Base-by-base conservation (phyloP, 2,329 filamentous ascomycete species). In the Nemania sp. region DNA sequence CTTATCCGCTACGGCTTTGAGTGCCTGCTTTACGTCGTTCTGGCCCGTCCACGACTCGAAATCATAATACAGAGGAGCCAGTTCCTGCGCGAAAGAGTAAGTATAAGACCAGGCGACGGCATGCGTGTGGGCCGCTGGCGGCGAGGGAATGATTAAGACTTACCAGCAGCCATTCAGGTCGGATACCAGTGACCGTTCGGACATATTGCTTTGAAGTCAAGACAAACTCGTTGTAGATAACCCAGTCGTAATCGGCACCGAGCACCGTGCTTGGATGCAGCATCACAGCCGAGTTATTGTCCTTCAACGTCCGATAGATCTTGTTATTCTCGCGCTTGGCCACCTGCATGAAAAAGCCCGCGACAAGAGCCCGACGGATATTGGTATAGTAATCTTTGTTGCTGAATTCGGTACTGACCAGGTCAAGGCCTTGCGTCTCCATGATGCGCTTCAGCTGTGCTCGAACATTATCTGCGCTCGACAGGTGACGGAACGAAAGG, bases 261-360 rank as follows among this genome's bases (percentile, higher is more conserved):
- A 99, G 82, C 34, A 97, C 93, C 0, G 93, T 97, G 66, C 91
- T 95, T 1, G 95, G 95, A 78, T 99, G 95, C 62, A 99, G 84
- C 69, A 97, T 83, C 47, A 99, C 95, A 48, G 86, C 90, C 78
- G 98, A 94, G 71, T 97, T 90, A 70, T 98, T 91, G 73, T 99
- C 96, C 81, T 98, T 99, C 75, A 99, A 89, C 1, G 95, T 99
- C 65, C 89, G 87, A 79, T 99, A 99, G 43, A 91, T 86, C 82
- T 98, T 98, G 72, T 86, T 88, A 53, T 86, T 87, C 72, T 98
- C 92, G 74, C 90, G 92, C 87, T 96, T 97, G 60, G 95, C 96
- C 20, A 98, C 91, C 76, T 99, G 95, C 95, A 99, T 99, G 83
- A 99, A 99, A 83, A 99, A 99, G 35, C 96, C 95, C 0, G 93